Base-by-base conservation (phyloP, 345 rosid species). In the Balakata baccata region DNA sequence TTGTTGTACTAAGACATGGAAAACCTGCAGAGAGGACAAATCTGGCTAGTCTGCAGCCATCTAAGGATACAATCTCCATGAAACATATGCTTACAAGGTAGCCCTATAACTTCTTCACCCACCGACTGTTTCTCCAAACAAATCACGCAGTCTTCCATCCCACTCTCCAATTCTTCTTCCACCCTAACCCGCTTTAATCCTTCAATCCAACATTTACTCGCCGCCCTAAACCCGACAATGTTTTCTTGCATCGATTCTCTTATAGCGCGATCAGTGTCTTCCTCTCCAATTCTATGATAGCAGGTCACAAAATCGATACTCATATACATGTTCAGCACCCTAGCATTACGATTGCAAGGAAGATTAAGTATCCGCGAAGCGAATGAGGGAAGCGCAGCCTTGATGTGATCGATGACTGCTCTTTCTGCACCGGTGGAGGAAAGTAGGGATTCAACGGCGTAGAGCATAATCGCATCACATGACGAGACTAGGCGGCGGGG, bases 11-110 rank as follows among this genome's bases (percentile, higher is more conserved):
- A 29, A 29, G 34, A 29, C 56, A 67, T 34, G 39, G 58, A 13
- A 49, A 67, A 25, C 58, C 73, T 66, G 61, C 69, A 61, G 49
- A 62, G 7, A 59, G 78, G 78, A 39, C 78, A 68, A 60, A 61
- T 7, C 17, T 68, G 67, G 66, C 68, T 68, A 0, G 50, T 68
- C 52, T 39, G 25, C 6, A 75, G 67, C 68, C 78, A 68, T 23
- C 22, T 47, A 17, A 52, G 29, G 9, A 60, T 50, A 38, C 78
- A 68, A 12, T 68, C 61, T 46, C 46, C 51, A 51, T 68, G 78
- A 47, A 47, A 75, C 14, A 61, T 46, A 75, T 75, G 74, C 6
- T 60, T 60, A 39, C 73, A 75, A 51, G 63, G 73, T 62, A 75
- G 13, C 29, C 53, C 8, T 9, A 22, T 23, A 12, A 62, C n/a